Evolutionary conservation across 2,329 filamentous ascomycete genomes (phyloP).

Genomic region (Aciculosporium take): DNA sequence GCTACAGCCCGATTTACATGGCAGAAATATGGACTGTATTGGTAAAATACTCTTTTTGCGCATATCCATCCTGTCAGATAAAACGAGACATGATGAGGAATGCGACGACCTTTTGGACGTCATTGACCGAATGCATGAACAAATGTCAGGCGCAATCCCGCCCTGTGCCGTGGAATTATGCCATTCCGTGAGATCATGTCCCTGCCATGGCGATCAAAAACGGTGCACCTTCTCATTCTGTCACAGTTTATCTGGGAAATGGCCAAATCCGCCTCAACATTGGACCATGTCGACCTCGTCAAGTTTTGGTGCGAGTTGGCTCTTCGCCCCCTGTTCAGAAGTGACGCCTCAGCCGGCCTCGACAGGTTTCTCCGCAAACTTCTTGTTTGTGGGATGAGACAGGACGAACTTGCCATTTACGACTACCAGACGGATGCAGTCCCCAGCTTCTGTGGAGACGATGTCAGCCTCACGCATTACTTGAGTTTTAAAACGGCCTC

Average conservation of each 20-base stretch:
- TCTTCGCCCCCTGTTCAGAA: conserved; percentile 50
- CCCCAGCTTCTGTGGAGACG: conserved; percentile 34
- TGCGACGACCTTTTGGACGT: conserved; percentile 13
- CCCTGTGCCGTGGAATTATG: conserved; percentile 50
- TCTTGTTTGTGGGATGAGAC: conserved; percentile 53
- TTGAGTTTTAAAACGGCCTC: conserved; percentile 63
- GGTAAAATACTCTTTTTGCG: conserved; percentile 56
- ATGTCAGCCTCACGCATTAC: conserved; percentile 52
- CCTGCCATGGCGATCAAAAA: neutral
- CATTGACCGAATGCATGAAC: conserved; percentile 25
- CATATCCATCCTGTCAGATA: conserved; percentile 47
- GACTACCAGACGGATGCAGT: conserved; percentile 43
- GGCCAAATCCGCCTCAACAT: conserved; percentile 43
- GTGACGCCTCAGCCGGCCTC: conserved; percentile 49
- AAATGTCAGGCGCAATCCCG: conserved; percentile 33
- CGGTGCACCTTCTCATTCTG: conserved; percentile 7
- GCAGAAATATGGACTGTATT: conserved; percentile 42
- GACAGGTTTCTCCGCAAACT: conserved; percentile 59
- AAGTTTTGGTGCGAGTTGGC: conserved; percentile 60
- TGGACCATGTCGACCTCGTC: conserved; percentile 37
- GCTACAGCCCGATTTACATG: conserved; percentile 34
- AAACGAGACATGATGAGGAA: conserved; percentile 17
- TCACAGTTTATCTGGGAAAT: conserved; percentile 67
- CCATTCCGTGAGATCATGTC: conserved; percentile 41
- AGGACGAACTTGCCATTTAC: conserved; percentile 14